phyloP scores from a whole-genome alignment of 345 rosid genomes.

The Populus simonii region DNA sequence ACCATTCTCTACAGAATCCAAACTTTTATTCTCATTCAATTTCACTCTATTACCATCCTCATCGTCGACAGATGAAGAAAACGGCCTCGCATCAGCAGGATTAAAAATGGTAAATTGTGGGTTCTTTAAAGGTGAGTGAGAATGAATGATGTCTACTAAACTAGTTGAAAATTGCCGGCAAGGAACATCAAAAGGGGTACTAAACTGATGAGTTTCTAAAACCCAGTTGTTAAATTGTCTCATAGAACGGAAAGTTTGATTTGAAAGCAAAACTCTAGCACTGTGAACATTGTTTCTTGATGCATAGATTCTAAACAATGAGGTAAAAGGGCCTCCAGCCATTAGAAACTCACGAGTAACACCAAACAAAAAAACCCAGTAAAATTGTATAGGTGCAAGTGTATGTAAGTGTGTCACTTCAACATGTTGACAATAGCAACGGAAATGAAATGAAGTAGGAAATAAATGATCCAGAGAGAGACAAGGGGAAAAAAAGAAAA shows the following conservation, averaged over 20 bases:
- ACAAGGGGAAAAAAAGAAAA: not conserved
- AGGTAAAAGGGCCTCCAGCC: conserved; percentile 50
- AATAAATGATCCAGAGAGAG: not conserved
- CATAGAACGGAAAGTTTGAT: conserved; percentile 36
- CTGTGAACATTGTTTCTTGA: conserved; percentile 32
- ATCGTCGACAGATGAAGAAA: conserved; percentile 32
- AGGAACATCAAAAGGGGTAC: conserved; percentile 26
- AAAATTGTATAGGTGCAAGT: not conserved
- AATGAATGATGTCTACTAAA: conserved; percentile 18
- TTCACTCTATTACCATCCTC: conserved; percentile 8
- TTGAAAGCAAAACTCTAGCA: conserved; percentile 24
- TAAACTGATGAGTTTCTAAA: conserved; percentile 17
- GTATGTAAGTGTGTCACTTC: too few relatives aligned
- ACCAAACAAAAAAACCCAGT: not conserved
- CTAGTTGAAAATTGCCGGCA: conserved; percentile 24
- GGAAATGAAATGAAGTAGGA: not conserved
- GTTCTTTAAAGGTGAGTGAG: conserved; percentile 9
- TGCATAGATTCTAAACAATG: conserved; percentile 45
- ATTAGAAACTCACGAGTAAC: conserved; percentile 15
- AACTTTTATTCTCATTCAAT: conserved; percentile 3
- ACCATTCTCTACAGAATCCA: conserved; percentile 20
- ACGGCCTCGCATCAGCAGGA: conserved; percentile 26
- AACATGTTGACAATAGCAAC: not conserved
- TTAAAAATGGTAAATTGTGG: conserved; percentile 14
- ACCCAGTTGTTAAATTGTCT: conserved; percentile 30